phyloP scores from a whole-genome alignment of 306 rosid genomes.

The Acmispon strigosus region DNA sequence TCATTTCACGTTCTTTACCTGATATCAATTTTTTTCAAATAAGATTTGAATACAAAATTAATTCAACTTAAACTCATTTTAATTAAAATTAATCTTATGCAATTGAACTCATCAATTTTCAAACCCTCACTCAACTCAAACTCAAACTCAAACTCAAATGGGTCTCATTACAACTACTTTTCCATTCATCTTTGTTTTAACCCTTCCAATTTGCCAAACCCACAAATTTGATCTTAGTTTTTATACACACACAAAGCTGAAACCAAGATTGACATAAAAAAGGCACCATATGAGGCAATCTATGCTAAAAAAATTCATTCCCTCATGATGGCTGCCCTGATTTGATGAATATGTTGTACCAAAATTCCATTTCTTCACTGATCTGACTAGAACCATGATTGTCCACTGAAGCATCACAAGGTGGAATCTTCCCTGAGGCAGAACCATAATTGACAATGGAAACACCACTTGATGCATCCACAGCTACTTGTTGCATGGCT shows the following conservation, averaged over 20 bases:
- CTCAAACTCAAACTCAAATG: not conserved
- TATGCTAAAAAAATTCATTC: not conserved
- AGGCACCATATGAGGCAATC: not conserved
- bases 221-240: not conserved
- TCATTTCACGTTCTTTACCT: too few relatives aligned
- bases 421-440: not conserved
- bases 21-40: too few relatives aligned
- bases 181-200: not conserved
- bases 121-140: too few relatives aligned
- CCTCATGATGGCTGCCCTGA: constrained; percentile 29
- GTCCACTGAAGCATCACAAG: constrained; percentile 14
- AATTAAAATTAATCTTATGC: not conserved
- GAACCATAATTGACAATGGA: constrained; percentile 9
- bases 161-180: not conserved
- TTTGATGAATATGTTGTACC: constrained; percentile 40
- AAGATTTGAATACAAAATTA: too few relatives aligned
- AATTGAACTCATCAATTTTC: too few relatives aligned
- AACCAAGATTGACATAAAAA: not conserved
- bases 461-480: not conserved
- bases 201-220: not conserved
- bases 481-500: not conserved
- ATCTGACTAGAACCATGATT: constrained; percentile 16
- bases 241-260: constrained; percentile 17
- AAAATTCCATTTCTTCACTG: constrained; percentile 49
- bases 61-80: not conserved